phyloP scores from a whole-genome alignment of 139 green algal species.

The Desmodesmus armatus region DNA sequence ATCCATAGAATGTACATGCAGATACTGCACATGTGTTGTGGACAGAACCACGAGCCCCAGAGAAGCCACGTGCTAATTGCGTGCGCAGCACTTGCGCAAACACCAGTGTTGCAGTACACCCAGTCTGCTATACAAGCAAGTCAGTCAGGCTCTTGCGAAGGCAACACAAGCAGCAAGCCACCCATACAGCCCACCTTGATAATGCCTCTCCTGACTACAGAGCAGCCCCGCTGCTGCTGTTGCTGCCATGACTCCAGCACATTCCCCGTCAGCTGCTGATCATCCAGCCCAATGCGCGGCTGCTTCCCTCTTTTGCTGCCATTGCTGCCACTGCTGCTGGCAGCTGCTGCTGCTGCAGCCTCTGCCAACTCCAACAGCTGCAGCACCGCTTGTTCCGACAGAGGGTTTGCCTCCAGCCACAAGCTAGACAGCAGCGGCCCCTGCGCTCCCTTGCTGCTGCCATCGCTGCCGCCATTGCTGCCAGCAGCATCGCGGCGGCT shows the following conservation, averaged over 20 bases:
- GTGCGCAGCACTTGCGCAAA: too few species aligned
- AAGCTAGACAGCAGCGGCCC: conserved; percentile 4
- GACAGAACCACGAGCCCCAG: too few species aligned
- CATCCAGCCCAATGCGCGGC: conserved; percentile 67
- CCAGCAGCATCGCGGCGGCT: not conserved
- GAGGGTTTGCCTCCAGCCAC: conserved; percentile 87
- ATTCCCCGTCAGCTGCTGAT: conserved; percentile 41
- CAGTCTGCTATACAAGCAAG: not conserved
- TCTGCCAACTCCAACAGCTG: not conserved
- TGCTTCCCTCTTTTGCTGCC: conserved; percentile 21
- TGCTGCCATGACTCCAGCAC: conserved; percentile 10
- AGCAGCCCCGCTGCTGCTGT: conserved; percentile 15
- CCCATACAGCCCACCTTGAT: conserved; percentile 36
- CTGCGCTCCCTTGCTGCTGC: not conserved
- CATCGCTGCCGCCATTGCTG: not conserved
- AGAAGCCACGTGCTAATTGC: too few species aligned
- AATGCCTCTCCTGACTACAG: conserved; percentile 19
- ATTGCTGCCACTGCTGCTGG: not conserved
- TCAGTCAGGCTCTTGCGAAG: too few species aligned
- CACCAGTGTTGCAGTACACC: too few species aligned
- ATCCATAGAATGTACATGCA: too few species aligned
- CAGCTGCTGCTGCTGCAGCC: too few species aligned
- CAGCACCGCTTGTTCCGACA: conserved; percentile 49
- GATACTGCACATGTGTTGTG: too few species aligned
- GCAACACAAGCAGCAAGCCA: not conserved